phyloP scores from a whole-genome alignment of 2,329 filamentous ascomycete genomes.

The Cercospora sp. region DNA sequence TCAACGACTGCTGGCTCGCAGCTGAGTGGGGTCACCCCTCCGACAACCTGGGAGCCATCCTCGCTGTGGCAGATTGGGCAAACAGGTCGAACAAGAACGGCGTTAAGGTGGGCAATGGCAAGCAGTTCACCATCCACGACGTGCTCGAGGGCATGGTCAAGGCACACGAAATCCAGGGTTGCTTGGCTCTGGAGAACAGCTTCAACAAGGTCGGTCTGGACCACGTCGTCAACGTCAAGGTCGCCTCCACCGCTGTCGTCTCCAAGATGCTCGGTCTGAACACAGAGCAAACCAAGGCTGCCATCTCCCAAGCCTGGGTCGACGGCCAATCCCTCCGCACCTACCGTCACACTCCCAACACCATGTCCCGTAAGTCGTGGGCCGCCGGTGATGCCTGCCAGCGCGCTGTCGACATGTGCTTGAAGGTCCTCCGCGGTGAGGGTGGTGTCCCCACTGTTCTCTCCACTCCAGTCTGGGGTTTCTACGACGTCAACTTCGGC shows the following conservation, averaged over 20 bases:
- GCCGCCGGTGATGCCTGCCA: constrained; percentile 97
- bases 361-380: constrained; percentile 99
- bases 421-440: constrained; percentile 97
- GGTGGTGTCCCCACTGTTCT: constrained; percentile 88
- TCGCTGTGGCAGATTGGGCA: constrained; percentile 96
- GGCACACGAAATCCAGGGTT: constrained; percentile 98
- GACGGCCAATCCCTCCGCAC: constrained; percentile 95
- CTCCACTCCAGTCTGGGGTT: constrained; percentile 91
- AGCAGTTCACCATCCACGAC: constrained; percentile 84
- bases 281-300: constrained; percentile 90
- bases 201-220: constrained; percentile 98
- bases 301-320: constrained; percentile 95
- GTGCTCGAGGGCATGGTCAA: constrained; percentile 94
- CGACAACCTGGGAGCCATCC: constrained; percentile 95
- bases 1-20: constrained; percentile 99
- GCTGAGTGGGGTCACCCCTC: constrained; percentile 99
- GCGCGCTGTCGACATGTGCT: constrained; percentile 92
- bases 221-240: constrained; percentile 97
- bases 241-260: constrained; percentile 89
- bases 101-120: constrained; percentile 68
- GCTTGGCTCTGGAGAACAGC: constrained; percentile 93
- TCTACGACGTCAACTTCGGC: constrained; percentile 98
- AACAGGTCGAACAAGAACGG: constrained; percentile 89
- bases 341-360: constrained; percentile 96
- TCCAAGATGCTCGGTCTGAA: constrained; percentile 90